These are phyloP conservation scores for Phascolomyces articulosus DNA, from an alignment of 371 early-diverging fungal species.

Conservation along the genomic window DNA sequence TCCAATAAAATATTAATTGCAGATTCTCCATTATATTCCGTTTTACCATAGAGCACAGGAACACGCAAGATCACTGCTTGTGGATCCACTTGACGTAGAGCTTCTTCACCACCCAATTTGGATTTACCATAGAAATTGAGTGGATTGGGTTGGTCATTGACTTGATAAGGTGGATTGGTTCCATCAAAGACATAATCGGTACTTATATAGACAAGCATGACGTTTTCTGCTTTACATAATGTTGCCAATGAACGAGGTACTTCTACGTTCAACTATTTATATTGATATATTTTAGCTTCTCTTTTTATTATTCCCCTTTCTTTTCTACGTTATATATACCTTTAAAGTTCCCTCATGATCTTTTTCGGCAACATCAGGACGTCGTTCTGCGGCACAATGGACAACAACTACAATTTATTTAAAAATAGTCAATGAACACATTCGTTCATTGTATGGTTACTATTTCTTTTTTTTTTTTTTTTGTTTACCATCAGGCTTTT, in stretches of 20 bases:
- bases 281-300: background rate
- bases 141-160: slow-evolving; percentile 72
- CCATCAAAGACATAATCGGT: slow-evolving; percentile 95
- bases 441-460: background rate
- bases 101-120: slow-evolving; percentile 76
- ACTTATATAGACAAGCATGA: slow-evolving; percentile 81
- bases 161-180: slow-evolving; percentile 75
- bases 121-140: slow-evolving; percentile 82
- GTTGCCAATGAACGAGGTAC: slow-evolving; percentile 63
- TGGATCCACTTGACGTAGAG: slow-evolving; percentile 56
- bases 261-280: slow-evolving; percentile 65
- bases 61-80: slow-evolving; percentile 75
- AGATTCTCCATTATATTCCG: slow-evolving; percentile 73
- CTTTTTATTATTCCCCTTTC: background rate
- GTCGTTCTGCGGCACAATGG: slow-evolving; percentile 88
- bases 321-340: slow-evolving; percentile 25
- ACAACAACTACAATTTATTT: slow-evolving; percentile 60
- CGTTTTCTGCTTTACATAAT: slow-evolving; percentile 45
- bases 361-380: slow-evolving; percentile 82
- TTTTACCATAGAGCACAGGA: slow-evolving; percentile 77
- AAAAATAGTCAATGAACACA: too few species aligned
- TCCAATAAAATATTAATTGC: slow-evolving; percentile 78
- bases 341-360: slow-evolving; percentile 59
- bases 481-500: slow-evolving; percentile 63
- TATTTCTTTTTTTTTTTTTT: background rate